These are phyloP conservation scores for Andrographis paniculata DNA, from an alignment of 305 asterid species.

Conservation along the genomic window DNA sequence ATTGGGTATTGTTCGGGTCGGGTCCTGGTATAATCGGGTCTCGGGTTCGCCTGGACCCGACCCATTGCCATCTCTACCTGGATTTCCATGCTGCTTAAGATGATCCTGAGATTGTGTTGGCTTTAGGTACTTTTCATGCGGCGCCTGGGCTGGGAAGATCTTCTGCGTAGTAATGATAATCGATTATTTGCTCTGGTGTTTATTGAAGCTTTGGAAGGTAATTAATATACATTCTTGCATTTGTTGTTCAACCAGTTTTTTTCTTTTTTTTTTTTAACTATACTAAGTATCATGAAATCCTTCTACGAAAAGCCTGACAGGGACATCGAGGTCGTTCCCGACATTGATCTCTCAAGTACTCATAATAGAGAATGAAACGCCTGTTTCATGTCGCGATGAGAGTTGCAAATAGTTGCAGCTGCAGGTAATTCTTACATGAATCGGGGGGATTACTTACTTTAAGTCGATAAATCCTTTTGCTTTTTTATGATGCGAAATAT, in stretches of 20 bases:
- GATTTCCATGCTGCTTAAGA: background rate
- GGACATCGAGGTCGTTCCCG: conserved; percentile 75
- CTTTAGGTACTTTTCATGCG: conserved; percentile 78
- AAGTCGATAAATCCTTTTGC: too few relatives aligned
- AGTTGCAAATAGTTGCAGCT: too few relatives aligned
- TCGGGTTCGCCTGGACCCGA: too few relatives aligned
- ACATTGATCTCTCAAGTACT: conserved; percentile 30
- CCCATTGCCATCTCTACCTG: too few relatives aligned
- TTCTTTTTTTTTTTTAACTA: background rate
- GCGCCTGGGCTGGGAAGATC: conserved; percentile 97
- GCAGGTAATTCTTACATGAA: too few relatives aligned
- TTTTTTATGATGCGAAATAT: too few relatives aligned
- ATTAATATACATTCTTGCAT: background rate
- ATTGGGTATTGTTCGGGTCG: too few relatives aligned
- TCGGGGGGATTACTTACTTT: too few relatives aligned
- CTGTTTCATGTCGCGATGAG: too few relatives aligned
- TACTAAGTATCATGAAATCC: conserved; percentile 9
- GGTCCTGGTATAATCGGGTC: too few relatives aligned
- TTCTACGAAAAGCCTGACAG: conserved; percentile 50
- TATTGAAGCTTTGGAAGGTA: conserved; percentile 86
- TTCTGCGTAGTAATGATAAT: conserved; percentile 85
- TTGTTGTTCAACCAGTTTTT: background rate
- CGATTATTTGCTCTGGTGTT: conserved; percentile 62
- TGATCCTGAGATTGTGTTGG: background rate
- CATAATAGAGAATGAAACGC: too few relatives aligned